A percentile compares a stretch with the other conserved stretches of the same genome.
Evolutionary conservation across 495 filamentous ascomycete species (phyloP).

Genomic region (Talaromyces stipitatus): DNA sequence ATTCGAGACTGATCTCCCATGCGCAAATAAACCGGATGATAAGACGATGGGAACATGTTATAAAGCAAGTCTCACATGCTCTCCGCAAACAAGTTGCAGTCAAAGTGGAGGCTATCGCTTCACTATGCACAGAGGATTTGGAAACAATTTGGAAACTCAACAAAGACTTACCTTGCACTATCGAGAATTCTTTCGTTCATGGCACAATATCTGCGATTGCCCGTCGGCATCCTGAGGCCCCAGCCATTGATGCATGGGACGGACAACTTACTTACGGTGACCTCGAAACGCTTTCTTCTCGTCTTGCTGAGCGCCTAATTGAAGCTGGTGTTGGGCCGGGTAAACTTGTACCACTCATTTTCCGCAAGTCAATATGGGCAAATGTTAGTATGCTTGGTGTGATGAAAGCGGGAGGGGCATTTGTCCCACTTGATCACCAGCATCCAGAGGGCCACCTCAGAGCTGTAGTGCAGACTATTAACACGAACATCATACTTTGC

Average conservation of each 20-base stretch:
- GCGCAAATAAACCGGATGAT: not conserved
- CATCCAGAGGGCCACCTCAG: slow-evolving; percentile 19
- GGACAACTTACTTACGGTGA: slow-evolving; percentile 25
- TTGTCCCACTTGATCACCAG: slow-evolving; percentile 33
- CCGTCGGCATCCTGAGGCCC: slow-evolving; percentile 10
- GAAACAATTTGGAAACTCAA: slow-evolving; percentile 13
- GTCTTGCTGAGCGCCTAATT: slow-evolving; percentile 28
- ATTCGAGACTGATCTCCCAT: not conserved
- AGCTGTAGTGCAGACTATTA: not conserved
- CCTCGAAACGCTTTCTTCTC: slow-evolving; percentile 23
- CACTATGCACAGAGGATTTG: not conserved
- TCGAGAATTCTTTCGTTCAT: slow-evolving; percentile 8
- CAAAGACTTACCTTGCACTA: too few relatives aligned
- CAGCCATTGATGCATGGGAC: slow-evolving; percentile 30
- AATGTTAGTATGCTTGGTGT: slow-evolving; percentile 37
- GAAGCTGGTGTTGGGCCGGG: slow-evolving; percentile 33
- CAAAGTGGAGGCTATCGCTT: too few relatives aligned
- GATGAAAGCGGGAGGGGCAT: slow-evolving; percentile 39
- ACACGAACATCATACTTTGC: not conserved
- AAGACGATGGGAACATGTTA: too few relatives aligned
- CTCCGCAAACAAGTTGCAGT: too few relatives aligned
- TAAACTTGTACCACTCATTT: not conserved
- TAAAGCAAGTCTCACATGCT: too few relatives aligned
- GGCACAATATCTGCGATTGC: too few relatives aligned
- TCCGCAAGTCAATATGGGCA: slow-evolving; percentile 19